Percentiles rank a stretch among this genome's conserved stretches.
Evolutionary conservation across 148 eudicot genomes (phyloP).

Genomic region (Cornus florida): DNA sequence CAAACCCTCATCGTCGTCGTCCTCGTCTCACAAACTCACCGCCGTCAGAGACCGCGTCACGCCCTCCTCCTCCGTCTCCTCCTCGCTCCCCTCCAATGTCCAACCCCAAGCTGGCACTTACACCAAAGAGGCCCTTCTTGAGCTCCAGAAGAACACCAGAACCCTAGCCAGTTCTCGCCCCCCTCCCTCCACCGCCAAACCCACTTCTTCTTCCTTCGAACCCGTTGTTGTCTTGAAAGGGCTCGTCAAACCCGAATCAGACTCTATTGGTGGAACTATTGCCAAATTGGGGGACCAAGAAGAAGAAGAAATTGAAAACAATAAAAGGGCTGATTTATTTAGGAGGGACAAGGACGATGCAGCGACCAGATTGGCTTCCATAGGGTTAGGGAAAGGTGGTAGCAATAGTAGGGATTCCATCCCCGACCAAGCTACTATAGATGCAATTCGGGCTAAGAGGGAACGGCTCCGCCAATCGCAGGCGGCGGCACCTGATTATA

Average conservation of each 20-base stretch:
- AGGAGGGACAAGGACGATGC: constrained; percentile 37
- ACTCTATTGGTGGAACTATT: background rate
- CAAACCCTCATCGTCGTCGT: constrained; percentile 37
- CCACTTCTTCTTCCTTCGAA: constrained; percentile 33
- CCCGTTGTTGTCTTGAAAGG: constrained; percentile 80
- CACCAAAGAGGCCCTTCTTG: constrained; percentile 78
- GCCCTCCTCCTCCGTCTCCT: constrained; percentile 13
- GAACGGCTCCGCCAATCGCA: constrained; percentile 67
- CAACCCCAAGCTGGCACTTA: constrained; percentile 81
- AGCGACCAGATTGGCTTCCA: constrained; percentile 23
- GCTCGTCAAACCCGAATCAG: constrained; percentile 44
- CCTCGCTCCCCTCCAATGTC: constrained; percentile 55
- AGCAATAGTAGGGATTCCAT: constrained; percentile 5
- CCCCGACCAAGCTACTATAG: constrained; percentile 64
- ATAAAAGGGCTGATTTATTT: background rate
- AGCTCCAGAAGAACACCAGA: constrained; percentile 81
- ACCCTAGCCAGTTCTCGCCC: constrained; percentile 49
- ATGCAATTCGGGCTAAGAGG: constrained; percentile 63
- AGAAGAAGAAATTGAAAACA: constrained; percentile 8
- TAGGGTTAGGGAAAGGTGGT: constrained; percentile 35
- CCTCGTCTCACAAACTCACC: constrained; percentile 55
- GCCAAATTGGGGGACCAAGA: constrained; percentile 19
- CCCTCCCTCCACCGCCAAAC: constrained; percentile 21
- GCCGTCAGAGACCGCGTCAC: constrained; percentile 52
- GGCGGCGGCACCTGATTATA: constrained; percentile 80